A percentile compares a stretch with the other conserved stretches of the same genome.
phyloP scores from a whole-genome alignment of 2,329 filamentous ascomycete genomes.

The Chalara sp. region DNA sequence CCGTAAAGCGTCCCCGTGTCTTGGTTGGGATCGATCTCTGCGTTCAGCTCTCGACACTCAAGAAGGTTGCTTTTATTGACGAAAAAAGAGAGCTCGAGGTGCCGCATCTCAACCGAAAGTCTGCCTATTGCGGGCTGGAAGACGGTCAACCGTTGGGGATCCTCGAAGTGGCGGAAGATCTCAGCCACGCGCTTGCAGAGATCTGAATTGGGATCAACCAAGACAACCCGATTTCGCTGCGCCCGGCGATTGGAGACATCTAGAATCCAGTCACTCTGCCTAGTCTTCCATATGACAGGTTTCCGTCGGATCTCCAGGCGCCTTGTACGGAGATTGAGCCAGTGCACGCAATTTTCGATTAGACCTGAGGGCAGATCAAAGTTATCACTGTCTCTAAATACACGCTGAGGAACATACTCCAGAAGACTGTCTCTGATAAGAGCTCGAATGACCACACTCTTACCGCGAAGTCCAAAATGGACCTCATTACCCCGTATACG shows the following conservation, averaged over 20 bases:
- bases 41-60: slow-evolving; percentile 39
- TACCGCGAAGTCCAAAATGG: slow-evolving; percentile 45
- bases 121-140: slow-evolving; percentile 32
- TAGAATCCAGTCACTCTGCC: slow-evolving; percentile 33
- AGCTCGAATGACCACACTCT: slow-evolving; percentile 37
- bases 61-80: slow-evolving; percentile 40
- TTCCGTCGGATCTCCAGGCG: slow-evolving; percentile 45
- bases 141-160: slow-evolving; percentile 34
- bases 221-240: slow-evolving; percentile 17
- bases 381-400: slow-evolving; percentile 20
- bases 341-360: slow-evolving; percentile 46
- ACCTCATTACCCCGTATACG: slow-evolving; percentile 35
- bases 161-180: slow-evolving; percentile 46
- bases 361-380: slow-evolving; percentile 47
- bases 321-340: slow-evolving; percentile 43
- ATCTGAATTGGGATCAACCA: slow-evolving; percentile 43
- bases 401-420: slow-evolving; percentile 28
- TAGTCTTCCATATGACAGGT: slow-evolving; percentile 33
- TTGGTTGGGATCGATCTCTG: slow-evolving; percentile 49
- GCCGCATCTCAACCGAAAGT: slow-evolving; percentile 42
- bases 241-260: slow-evolving; percentile 24
- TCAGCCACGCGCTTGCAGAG: slow-evolving; percentile 32
- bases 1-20: slow-evolving; percentile 56
- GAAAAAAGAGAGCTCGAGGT: slow-evolving; percentile 45
- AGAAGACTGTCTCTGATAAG: slow-evolving; percentile 17